A percentile compares a stretch with the other conserved stretches of the same genome.
phyloP scores from a whole-genome alignment of 2,329 filamentous ascomycete species.

The Penicillium fuscoglaucum region DNA sequence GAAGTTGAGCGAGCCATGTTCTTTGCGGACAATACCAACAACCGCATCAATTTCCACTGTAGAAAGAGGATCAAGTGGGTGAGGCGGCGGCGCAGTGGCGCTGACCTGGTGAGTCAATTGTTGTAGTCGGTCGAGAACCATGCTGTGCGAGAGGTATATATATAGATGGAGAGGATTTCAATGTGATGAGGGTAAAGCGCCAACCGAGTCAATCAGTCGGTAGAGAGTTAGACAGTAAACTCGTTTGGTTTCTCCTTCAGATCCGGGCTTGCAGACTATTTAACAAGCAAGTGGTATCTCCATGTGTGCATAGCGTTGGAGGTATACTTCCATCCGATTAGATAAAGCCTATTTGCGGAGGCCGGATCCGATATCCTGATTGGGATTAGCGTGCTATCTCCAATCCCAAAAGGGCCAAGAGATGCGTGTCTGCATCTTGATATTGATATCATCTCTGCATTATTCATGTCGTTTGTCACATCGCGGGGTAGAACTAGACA shows the following conservation, averaged over 20 bases:
- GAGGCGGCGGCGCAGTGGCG: constrained; percentile 55
- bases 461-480: constrained; percentile 6
- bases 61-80: constrained; percentile 78
- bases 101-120: constrained; percentile 64
- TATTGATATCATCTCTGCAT: neutral
- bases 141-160: constrained; percentile 27
- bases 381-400: constrained; percentile 41
- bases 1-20: constrained; percentile 73
- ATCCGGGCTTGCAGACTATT: constrained; percentile 6
- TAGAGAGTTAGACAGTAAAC: neutral
- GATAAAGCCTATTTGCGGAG: constrained; percentile 29
- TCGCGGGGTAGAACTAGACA: neutral
- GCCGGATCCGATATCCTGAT: constrained; percentile 63
- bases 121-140: constrained; percentile 65
- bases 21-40: constrained; percentile 66
- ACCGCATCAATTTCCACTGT: constrained; percentile 70
- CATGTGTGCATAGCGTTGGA: neutral
- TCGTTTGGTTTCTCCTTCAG: neutral
- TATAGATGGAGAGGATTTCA: neutral
- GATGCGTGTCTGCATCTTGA: constrained; percentile 20
- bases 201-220: neutral
- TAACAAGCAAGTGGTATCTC: constrained; percentile 7
- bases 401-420: constrained; percentile 20
- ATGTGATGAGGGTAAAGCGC: neutral
- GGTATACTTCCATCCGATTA: constrained; percentile 12